A percentile compares a stretch with the other conserved stretches of the same genome.
Evolutionary conservation across 352 stramenopile species (phyloP).

Genomic region (Globisporangium polare): DNA sequence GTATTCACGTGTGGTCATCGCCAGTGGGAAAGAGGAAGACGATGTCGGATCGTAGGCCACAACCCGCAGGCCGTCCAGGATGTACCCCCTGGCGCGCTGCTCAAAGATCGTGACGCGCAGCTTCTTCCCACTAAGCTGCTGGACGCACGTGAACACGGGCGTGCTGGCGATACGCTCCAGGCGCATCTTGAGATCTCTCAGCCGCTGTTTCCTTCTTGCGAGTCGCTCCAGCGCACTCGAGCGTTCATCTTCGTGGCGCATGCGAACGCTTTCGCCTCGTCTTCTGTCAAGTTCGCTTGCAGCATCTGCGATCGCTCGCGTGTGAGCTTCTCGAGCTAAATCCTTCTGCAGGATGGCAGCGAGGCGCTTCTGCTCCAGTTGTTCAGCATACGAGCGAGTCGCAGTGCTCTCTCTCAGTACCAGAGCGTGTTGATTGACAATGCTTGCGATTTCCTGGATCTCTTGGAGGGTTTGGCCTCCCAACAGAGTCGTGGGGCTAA

Average conservation of each 20-base stretch:
- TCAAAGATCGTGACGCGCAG: constrained; percentile 42
- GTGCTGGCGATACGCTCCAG: constrained; percentile 19
- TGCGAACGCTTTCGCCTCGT: constrained; percentile 38
- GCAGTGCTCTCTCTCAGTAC: not conserved
- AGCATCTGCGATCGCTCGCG: constrained; percentile 10
- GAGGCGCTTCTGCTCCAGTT: constrained; percentile 26
- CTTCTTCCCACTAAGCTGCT: constrained; percentile 40
- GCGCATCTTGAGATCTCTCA: constrained; percentile 18
- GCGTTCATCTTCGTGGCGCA: constrained; percentile 45
- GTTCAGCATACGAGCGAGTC: not conserved
- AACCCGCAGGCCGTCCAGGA: constrained; percentile 43
- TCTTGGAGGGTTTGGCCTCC: not conserved
- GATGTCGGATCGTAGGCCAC: constrained; percentile 49
- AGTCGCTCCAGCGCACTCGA: constrained; percentile 24
- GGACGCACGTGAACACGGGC: constrained; percentile 32
- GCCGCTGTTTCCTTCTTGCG: constrained; percentile 5
- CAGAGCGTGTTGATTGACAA: not conserved
- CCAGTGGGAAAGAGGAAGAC: constrained; percentile 29
- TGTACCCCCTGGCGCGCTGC: constrained; percentile 38
- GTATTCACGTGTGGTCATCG: constrained; percentile 43
- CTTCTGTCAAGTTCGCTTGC: constrained; percentile 24
- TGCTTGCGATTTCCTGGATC: not conserved
- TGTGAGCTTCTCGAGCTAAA: constrained; percentile 12
- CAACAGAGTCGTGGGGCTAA: not conserved
- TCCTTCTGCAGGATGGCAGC: constrained; percentile 13